These are phyloP conservation scores for Gracilaria caudata DNA, from an alignment of 23 red algal genomes.

Conservation along the genomic window DNA sequence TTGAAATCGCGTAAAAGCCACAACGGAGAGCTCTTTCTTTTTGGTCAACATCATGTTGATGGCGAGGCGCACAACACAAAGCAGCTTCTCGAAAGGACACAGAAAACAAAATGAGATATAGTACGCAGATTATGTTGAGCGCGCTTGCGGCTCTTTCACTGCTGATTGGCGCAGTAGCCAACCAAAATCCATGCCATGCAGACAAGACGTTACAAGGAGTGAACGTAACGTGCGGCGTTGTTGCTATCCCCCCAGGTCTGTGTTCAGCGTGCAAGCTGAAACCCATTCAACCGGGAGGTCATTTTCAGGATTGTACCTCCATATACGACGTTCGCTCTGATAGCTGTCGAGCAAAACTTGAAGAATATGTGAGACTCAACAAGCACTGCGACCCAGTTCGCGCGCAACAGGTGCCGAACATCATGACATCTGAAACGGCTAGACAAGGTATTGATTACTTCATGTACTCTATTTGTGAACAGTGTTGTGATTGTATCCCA, in stretches of 20 bases:
- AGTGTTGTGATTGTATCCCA: slow-evolving; percentile 53
- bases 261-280: slow-evolving; percentile 60
- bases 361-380: slow-evolving; percentile 38
- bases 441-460: slow-evolving; percentile 56
- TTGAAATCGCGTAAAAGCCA: neutral
- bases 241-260: slow-evolving; percentile 27
- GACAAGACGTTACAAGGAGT: slow-evolving; percentile 48
- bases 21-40: neutral
- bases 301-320: slow-evolving; percentile 49
- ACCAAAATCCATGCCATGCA: slow-evolving; percentile 61
- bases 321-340: slow-evolving; percentile 53
- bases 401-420: slow-evolving; percentile 11
- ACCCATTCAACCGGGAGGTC: slow-evolving; percentile 18
- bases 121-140: neutral
- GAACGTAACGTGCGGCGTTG: slow-evolving; percentile 47
- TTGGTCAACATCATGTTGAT: no score
- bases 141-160: neutral
- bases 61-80: no score
- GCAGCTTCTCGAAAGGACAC: no score
- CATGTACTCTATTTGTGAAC: slow-evolving; percentile 47
- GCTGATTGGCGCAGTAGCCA: neutral
- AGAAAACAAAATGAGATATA: neutral
- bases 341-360: slow-evolving; percentile 23
- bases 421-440: neutral
- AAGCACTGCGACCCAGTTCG: slow-evolving; percentile 54